These are phyloP conservation scores for Ophiocordyceps camponoti-saundersi DNA, from an alignment of 2,329 filamentous ascomycete species.

Conservation along the genomic window DNA sequence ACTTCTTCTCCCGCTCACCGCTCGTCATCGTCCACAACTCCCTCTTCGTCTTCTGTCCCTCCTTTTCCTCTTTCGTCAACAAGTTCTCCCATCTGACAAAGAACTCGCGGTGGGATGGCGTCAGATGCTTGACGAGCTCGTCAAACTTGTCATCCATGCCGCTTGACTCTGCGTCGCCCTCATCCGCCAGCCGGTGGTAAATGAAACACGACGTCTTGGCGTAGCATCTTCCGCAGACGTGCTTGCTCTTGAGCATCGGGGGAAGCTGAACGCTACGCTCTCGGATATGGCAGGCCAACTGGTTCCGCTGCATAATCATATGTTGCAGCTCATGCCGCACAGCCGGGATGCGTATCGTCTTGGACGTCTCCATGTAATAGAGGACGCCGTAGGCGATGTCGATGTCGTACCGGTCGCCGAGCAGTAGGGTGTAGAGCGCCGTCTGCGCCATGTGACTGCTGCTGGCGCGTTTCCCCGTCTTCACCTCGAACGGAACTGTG, in stretches of 20 bases:
- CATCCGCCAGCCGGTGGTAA: conserved; percentile 80
- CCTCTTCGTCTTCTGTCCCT: conserved; percentile 68
- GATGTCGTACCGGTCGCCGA: conserved; percentile 90
- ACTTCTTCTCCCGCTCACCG: conserved; percentile 68
- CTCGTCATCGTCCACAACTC: conserved; percentile 97
- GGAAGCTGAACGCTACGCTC: conserved; percentile 67
- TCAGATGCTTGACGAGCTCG: conserved; percentile 64
- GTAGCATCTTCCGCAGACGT: conserved; percentile 75
- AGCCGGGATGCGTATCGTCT: conserved; percentile 70
- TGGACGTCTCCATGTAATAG: conserved; percentile 87
- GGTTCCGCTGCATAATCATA: conserved; percentile 93
- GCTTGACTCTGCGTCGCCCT: conserved; percentile 65
- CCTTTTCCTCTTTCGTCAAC: conserved; percentile 85
- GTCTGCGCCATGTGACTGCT: conserved; percentile 83
- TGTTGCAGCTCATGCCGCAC: conserved; percentile 79
- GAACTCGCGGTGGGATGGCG: conserved; percentile 57
- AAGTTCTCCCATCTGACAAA: conserved; percentile 91
- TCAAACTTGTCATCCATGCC: conserved; percentile 70
- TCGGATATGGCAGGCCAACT: conserved; percentile 69
- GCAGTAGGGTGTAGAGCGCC: conserved; percentile 76
- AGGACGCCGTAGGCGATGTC: conserved; percentile 79
- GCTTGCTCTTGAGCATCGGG: conserved; percentile 67
- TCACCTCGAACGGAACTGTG: conserved; percentile 86
- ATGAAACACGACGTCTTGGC: conserved; percentile 82
- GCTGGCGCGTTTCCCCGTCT: conserved; percentile 76